Conservation (phyloP, 331 rosid genomes). For the Pyrus hybrid region DNA sequence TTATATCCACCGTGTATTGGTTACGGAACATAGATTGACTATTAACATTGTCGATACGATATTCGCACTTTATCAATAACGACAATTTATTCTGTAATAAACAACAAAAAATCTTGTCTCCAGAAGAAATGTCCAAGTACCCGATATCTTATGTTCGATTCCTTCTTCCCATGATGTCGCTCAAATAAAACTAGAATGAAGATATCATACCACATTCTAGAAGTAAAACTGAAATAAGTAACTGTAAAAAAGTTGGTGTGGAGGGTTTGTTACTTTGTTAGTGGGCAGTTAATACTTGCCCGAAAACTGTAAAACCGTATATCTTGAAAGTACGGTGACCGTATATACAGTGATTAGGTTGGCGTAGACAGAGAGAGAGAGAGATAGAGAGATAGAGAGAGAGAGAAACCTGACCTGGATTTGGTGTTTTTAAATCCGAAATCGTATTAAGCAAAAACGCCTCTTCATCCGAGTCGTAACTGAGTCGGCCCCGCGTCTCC, state of each 20-base stretch:
- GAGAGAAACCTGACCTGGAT: not conserved
- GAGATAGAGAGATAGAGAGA: not conserved
- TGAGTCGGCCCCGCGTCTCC: not conserved
- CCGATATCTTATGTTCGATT: too few relatives aligned
- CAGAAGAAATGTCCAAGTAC: too few relatives aligned
- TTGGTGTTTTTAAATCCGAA: constrained; percentile 6
- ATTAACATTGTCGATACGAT: too few relatives aligned
- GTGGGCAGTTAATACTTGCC: not conserved
- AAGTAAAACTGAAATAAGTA: not conserved
- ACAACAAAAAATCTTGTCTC: too few relatives aligned
- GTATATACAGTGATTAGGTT: not conserved
- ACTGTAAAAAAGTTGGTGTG: too few relatives aligned
- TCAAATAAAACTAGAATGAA: too few relatives aligned
- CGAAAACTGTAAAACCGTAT: constrained; percentile 16
- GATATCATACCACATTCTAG: not conserved
- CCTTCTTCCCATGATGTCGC: too few relatives aligned
- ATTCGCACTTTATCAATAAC: too few relatives aligned
- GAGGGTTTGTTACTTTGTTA: not conserved
- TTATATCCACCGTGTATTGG: too few relatives aligned
- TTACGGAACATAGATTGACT: too few relatives aligned
- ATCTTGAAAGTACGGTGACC: not conserved
- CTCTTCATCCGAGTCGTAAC: not conserved
- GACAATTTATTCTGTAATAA: too few relatives aligned
- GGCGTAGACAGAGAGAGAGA: not conserved
- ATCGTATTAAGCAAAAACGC: not conserved